Evolutionary conservation across 495 filamentous ascomycete genomes (phyloP).

Genomic region (Penicillium salamii): DNA sequence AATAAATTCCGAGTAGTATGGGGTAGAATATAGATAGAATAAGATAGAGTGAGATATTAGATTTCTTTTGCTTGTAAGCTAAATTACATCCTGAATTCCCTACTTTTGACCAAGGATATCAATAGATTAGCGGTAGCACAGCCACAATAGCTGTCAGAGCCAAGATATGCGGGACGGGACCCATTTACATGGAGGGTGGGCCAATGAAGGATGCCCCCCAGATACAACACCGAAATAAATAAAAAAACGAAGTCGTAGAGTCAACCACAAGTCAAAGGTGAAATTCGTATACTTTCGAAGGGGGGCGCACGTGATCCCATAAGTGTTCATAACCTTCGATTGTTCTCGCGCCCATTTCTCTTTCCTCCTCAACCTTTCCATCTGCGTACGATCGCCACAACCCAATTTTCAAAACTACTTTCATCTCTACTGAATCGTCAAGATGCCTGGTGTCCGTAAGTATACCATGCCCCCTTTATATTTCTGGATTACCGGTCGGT

Average conservation of each 20-base stretch:
- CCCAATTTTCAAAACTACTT: too few relatives aligned
- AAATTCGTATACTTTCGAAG: not conserved
- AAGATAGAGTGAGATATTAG: too few relatives aligned
- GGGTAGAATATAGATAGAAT: too few relatives aligned
- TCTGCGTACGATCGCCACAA: not conserved
- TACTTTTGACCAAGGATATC: too few relatives aligned
- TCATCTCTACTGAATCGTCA: too few relatives aligned
- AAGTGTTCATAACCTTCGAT: not conserved
- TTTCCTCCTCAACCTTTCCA: not conserved
- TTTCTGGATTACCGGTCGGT: not conserved
- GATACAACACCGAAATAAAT: not conserved
- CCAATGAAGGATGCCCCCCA: too few relatives aligned
- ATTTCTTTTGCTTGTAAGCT: too few relatives aligned
- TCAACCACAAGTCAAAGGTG: not conserved
- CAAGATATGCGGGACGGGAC: slow-evolving; percentile 5
- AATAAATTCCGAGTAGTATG: too few relatives aligned
- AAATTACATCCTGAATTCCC: too few relatives aligned
- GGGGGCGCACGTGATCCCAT: slow-evolving; percentile 2
- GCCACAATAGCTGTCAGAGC: slow-evolving; percentile 10
- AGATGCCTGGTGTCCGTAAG: slow-evolving; percentile 12
- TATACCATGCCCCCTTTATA: not conserved
- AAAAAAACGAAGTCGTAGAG: not conserved
- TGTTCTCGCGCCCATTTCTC: not conserved
- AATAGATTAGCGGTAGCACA: too few relatives aligned
- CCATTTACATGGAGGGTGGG: not conserved